Conservation (phyloP, 169 alveolate species). For the Eimeria necatrix region DNA sequence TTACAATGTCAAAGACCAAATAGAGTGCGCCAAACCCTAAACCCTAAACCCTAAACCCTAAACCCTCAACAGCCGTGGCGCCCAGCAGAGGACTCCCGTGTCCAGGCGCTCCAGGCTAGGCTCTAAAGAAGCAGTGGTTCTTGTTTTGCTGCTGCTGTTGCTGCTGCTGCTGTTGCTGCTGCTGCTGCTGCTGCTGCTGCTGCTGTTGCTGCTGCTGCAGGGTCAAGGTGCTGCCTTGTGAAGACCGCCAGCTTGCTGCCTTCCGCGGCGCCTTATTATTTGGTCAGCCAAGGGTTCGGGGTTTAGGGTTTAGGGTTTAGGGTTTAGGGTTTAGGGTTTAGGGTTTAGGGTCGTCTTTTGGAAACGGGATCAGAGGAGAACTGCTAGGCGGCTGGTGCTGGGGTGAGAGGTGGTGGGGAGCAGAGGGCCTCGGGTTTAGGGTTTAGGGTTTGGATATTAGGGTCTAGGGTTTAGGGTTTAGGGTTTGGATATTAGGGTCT, state of each 20-base stretch:
- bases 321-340: not conserved
- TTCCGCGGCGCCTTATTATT: conserved; percentile 71
- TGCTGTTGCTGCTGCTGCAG: conserved; percentile 61
- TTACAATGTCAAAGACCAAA: not conserved
- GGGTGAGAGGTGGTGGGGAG: too few species aligned
- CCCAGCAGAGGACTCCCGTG: not conserved
- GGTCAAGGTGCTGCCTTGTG: conserved; percentile 42
- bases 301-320: conserved; percentile 36
- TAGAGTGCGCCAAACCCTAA: conserved; percentile 41
- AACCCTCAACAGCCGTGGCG: not conserved
- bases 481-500: not conserved
- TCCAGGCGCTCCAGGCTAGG: too few species aligned
- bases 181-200: conserved; percentile 43
- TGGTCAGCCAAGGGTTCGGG: conserved; percentile 28
- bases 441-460: not conserved
- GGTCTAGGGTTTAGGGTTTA: conserved; percentile 5
- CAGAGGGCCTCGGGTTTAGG: not conserved
- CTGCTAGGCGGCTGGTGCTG: too few species aligned
- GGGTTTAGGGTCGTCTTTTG: not conserved
- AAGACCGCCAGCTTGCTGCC: conserved; percentile 70
- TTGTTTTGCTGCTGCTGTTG: not conserved
- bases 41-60: conserved; percentile 9
- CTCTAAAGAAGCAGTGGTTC: not conserved
- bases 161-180: not conserved
- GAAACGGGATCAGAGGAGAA: not conserved